Conservation (phyloP, 495 filamentous ascomycete species). For the Talaromyces trachyspermus region DNA sequence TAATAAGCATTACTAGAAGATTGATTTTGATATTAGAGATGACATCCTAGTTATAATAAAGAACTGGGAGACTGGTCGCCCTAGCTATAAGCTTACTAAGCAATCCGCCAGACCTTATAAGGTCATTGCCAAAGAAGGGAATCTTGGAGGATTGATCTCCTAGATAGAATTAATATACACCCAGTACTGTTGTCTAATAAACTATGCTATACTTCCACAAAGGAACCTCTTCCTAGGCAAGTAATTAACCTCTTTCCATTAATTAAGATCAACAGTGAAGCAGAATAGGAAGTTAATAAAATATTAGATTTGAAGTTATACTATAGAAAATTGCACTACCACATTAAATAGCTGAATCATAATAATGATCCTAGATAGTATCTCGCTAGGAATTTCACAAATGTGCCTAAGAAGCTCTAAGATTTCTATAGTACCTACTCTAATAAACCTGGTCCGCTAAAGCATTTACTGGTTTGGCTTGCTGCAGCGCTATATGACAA, state of each 20-base stretch:
- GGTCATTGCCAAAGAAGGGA: not conserved
- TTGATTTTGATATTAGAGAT: conserved; percentile 5
- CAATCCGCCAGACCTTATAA: not conserved
- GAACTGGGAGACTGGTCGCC: conserved; percentile 1
- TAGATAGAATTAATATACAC: conserved; percentile 16
- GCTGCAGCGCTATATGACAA: too few relatives aligned
- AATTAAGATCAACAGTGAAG: not conserved
- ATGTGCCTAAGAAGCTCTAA: not conserved
- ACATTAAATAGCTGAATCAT: conserved; percentile 1
- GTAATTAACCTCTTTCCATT: not conserved
- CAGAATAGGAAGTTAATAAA: conserved; percentile 10
- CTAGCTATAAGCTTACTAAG: not conserved
- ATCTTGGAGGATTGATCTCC: not conserved
- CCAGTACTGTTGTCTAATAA: conserved; percentile 12
- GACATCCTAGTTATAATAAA: conserved; percentile 2
- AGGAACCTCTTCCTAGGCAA: not conserved
- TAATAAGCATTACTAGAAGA: not conserved
- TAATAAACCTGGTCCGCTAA: too few relatives aligned
- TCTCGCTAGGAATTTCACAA: conserved; percentile 7
- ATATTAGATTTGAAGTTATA: not conserved
- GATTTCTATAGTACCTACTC: conserved; percentile 3
- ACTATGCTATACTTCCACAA: not conserved
- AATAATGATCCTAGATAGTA: conserved; percentile 7
- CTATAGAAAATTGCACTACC: conserved; percentile 9
- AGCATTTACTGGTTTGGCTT: too few relatives aligned